phyloP scores from a whole-genome alignment of 2,329 filamentous ascomycete species.

The Monosporascus cannonballus region DNA sequence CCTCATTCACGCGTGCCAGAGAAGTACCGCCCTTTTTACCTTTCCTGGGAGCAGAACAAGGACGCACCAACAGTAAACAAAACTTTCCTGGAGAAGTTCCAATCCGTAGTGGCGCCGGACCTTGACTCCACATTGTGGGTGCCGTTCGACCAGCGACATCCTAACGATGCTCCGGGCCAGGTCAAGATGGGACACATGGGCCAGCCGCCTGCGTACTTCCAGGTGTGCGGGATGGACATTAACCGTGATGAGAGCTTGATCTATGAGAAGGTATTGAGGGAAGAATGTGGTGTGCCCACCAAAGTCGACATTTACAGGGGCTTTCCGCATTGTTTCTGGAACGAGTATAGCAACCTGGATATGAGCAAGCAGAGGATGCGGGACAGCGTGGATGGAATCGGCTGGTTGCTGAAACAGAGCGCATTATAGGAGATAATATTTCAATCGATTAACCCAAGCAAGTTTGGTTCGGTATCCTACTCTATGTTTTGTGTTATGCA shows the following conservation, averaged over 20 bases:
- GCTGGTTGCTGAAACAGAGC: no score
- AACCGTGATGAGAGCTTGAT: conserved; percentile 3
- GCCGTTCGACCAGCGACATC: conserved; percentile 1
- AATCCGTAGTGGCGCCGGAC: neutral
- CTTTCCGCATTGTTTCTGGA: conserved; percentile 1
- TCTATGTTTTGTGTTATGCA: no score
- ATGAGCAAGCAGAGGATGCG: no score
- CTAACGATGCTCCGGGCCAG: neutral
- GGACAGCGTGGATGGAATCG: no score
- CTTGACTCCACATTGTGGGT: neutral
- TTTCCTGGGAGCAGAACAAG: conserved; percentile 2
- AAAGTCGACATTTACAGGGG: neutral
- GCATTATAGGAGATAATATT: no score
- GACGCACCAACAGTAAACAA: neutral
- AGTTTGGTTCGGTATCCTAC: no score
- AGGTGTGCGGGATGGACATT: conserved; percentile 1
- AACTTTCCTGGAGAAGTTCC: neutral
- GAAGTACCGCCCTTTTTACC: neutral
- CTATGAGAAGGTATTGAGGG: conserved; percentile 1
- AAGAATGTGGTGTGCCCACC: neutral
- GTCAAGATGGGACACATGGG: neutral
- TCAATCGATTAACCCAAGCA: no score
- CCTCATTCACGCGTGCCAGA: neutral
- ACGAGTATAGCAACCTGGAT: no score
- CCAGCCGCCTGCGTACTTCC: conserved; percentile 2